Evolutionary conservation across 306 rosid species (phyloP).

Genomic region (Morella rubra): DNA sequence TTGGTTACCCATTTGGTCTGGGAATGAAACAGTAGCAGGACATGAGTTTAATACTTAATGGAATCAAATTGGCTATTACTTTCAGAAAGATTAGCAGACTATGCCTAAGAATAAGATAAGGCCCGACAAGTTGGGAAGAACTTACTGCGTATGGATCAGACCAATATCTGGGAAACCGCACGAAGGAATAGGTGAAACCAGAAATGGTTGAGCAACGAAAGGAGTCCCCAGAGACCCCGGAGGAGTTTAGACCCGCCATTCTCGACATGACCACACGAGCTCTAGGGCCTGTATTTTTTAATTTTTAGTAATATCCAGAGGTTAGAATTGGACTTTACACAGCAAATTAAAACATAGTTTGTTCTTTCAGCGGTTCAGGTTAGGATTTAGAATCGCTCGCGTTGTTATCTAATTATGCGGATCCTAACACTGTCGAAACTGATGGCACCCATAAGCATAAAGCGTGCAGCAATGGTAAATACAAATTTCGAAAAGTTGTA

Average conservation of each 20-base stretch:
- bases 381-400: neutral
- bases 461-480: neutral
- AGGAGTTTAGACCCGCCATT: slow-evolving; percentile 31
- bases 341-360: neutral
- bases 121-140: slow-evolving; percentile 11
- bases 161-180: slow-evolving; percentile 29
- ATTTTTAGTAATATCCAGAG: neutral
- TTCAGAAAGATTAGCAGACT: neutral
- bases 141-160: slow-evolving; percentile 44
- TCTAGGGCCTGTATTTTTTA: slow-evolving; percentile 43
- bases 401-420: no score
- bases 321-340: neutral
- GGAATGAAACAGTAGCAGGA: slow-evolving; percentile 9
- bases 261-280: slow-evolving; percentile 39
- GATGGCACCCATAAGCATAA: no score
- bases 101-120: neutral
- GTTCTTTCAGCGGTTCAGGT: neutral
- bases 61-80: neutral
- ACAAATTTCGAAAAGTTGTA: neutral
- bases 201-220: slow-evolving; percentile 30
- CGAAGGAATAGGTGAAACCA: slow-evolving; percentile 18
- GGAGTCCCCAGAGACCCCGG: slow-evolving; percentile 30
- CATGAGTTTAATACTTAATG: slow-evolving; percentile 11
- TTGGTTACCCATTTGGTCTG: slow-evolving; percentile 38
- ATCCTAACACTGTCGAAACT: no score